phyloP scores from a whole-genome alignment of 345 rosid genomes.

The Salix dunnii region DNA sequence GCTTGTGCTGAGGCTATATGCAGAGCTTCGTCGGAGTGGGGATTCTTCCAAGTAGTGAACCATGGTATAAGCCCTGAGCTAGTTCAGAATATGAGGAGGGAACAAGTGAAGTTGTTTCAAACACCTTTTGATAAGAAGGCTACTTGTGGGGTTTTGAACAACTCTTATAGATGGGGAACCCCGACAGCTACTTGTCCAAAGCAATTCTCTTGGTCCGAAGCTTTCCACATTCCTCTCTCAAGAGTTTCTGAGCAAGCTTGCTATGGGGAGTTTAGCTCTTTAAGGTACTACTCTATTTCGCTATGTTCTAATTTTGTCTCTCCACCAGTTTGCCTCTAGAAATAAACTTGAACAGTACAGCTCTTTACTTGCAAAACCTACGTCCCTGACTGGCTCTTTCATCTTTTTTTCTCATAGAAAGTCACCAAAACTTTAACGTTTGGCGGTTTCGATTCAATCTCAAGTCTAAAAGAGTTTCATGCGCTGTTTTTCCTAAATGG shows the following conservation, averaged over 20 bases:
- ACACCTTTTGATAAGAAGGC: constrained; percentile 44
- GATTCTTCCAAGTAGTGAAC: constrained; percentile 66
- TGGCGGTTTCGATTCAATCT: neutral
- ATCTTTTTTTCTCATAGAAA: neutral
- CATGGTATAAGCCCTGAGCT: constrained; percentile 50
- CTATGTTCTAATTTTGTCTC: neutral
- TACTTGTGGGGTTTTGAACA: constrained; percentile 37
- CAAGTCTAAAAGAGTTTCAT: neutral
- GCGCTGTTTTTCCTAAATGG: neutral
- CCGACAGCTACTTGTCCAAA: constrained; percentile 43
- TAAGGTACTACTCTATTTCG: constrained; percentile 32
- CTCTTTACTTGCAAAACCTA: neutral
- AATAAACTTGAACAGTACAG: neutral
- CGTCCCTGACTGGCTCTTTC: neutral
- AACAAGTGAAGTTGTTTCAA: constrained; percentile 44
- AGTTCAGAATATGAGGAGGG: constrained; percentile 42
- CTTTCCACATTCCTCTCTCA: constrained; percentile 59
- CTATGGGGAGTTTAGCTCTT: constrained; percentile 41
- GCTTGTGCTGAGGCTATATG: constrained; percentile 40
- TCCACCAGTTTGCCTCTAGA: neutral
- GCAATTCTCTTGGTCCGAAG: constrained; percentile 70
- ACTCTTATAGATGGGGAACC: constrained; percentile 64
- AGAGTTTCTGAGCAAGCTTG: constrained; percentile 41
- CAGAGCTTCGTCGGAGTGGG: constrained; percentile 60
- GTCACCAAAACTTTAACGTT: neutral